Evolutionary conservation across 179 eudicot genomes (phyloP), one percentile per base, ranked within the genome.

Genomic region (Silene coronaria): DNA sequence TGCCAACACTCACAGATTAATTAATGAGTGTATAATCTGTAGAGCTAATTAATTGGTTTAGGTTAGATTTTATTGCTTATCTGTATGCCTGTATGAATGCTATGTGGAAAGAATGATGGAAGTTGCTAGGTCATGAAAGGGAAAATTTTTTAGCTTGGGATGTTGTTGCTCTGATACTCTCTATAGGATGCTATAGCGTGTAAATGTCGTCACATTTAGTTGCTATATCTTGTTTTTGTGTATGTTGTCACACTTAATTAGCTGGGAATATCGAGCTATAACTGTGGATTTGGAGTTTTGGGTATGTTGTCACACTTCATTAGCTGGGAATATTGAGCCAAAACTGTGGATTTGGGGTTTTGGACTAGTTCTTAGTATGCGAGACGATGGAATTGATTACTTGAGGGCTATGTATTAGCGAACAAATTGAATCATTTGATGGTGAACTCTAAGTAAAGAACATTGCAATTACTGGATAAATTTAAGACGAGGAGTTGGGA

Each of bases 11-110:
- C 38, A 66, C 19, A 14, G 68, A 59, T 46, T 45, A 3, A 13
- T 7, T 14, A 21, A 24, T 30, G 19, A 22, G n/a, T 22, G 38
- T 75, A 24, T 9, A 59, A 11, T 42, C 8, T 42, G 9, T 53
- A 53, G 58, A 14, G 58, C 58, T 53, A 53, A 53, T 53, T 53
- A 53, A 53, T 53, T 53, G 58, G 58, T 53, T 76, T 62, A 23
- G 21, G 75, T 70, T 60, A 45, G 62, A 7, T 62, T 32, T 6
- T 66, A 5, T 64, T 28, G 71, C 60, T 51, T 19, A 59, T 12
- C 57, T 70, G 22, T 36, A 45, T 14, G 73, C 12, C 57, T 70
- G 22, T 36, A 45, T 14, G 73, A 61, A 22, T 30, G 14, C 46
- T 42, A 26, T 55, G 57, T 72, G 16, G 21, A 53, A 68, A 74